These are phyloP conservation scores for Euphorbia lathyris DNA, from an alignment of 345 rosid genomes.

Conservation along the genomic window DNA sequence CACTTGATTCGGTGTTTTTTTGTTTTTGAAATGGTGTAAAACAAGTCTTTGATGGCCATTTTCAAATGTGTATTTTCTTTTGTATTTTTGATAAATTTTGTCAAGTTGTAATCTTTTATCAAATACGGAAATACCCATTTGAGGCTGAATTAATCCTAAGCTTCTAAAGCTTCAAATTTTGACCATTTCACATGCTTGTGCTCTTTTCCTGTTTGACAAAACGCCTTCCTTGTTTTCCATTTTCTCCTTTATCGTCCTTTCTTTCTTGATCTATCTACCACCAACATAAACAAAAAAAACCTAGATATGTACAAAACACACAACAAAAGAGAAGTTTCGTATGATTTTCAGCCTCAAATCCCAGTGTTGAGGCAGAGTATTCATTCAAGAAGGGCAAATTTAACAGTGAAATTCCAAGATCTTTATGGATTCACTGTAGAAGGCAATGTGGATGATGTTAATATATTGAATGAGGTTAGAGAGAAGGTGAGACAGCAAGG, in stretches of 20 bases:
- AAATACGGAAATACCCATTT: slow-evolving; percentile 19
- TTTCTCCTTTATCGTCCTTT: slow-evolving; percentile 7
- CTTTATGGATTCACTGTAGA: slow-evolving; percentile 90
- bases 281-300: background rate
- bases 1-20: background rate
- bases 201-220: slow-evolving; percentile 34
- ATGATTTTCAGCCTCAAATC: slow-evolving; percentile 73
- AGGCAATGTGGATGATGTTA: slow-evolving; percentile 98
- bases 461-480: slow-evolving; percentile 85
- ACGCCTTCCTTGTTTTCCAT: background rate
- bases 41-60: slow-evolving; percentile 10
- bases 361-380: slow-evolving; percentile 90
- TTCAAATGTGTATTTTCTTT: slow-evolving; percentile 9
- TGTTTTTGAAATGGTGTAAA: slow-evolving; percentile 4
- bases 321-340: slow-evolving; percentile 59
- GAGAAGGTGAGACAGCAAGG: slow-evolving; percentile 97
- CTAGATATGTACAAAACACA: slow-evolving; percentile 58
- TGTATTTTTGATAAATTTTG: slow-evolving; percentile 1
- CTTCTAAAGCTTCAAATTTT: slow-evolving; percentile 25
- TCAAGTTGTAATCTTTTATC: background rate
- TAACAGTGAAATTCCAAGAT: slow-evolving; percentile 90
- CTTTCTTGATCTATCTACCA: slow-evolving; percentile 23
- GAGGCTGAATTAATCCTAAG: slow-evolving; percentile 18
- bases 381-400: slow-evolving; percentile 90
- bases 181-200: slow-evolving; percentile 46